A percentile compares a stretch with the other conserved stretches of the same genome.
Evolutionary conservation across 495 filamentous ascomycete genomes (phyloP).

Genomic region (Terfezia boudieri): DNA sequence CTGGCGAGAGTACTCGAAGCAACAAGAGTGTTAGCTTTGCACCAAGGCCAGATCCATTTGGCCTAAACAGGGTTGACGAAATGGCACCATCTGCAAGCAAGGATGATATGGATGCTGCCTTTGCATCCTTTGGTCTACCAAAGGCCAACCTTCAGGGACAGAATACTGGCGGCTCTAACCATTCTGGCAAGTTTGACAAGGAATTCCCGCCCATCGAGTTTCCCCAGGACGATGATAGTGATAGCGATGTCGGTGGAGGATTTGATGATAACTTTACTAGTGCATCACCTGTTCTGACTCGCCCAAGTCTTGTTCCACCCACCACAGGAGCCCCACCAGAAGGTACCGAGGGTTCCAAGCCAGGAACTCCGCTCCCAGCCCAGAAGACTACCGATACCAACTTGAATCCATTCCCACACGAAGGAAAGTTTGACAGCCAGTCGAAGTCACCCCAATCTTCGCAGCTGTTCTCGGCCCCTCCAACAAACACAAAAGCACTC

Average conservation of each 20-base stretch:
- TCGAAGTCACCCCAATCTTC: constrained; percentile 23
- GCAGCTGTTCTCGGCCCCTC: constrained; percentile 14
- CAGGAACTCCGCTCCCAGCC: constrained; percentile 20
- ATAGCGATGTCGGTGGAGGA: constrained; percentile 58
- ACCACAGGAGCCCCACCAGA: constrained; percentile 15
- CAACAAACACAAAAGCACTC: constrained; percentile 17
- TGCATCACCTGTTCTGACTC: constrained; percentile 34
- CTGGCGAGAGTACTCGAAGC: constrained; percentile 27
- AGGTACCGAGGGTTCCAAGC: neutral
- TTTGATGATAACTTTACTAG: constrained; percentile 88
- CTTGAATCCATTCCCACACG: constrained; percentile 29
- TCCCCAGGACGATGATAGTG: constrained; percentile 54
- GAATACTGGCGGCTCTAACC: constrained; percentile 21
- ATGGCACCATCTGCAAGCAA: constrained; percentile 34
- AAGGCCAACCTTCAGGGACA: constrained; percentile 21
- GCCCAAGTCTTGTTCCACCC: constrained; percentile 11
- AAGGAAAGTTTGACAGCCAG: constrained; percentile 30
- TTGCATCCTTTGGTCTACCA: constrained; percentile 33
- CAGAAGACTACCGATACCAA: constrained; percentile 6
- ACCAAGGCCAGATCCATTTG: constrained; percentile 30
- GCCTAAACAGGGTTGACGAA: constrained; percentile 27
- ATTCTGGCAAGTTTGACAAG: constrained; percentile 29
- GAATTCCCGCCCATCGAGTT: constrained; percentile 89
- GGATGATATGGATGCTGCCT: constrained; percentile 56
- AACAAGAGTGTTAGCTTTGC: constrained; percentile 17